Evolutionary conservation across 192 early-diverging fungal genomes (phyloP).

Genomic region (Coemansia sp.): DNA sequence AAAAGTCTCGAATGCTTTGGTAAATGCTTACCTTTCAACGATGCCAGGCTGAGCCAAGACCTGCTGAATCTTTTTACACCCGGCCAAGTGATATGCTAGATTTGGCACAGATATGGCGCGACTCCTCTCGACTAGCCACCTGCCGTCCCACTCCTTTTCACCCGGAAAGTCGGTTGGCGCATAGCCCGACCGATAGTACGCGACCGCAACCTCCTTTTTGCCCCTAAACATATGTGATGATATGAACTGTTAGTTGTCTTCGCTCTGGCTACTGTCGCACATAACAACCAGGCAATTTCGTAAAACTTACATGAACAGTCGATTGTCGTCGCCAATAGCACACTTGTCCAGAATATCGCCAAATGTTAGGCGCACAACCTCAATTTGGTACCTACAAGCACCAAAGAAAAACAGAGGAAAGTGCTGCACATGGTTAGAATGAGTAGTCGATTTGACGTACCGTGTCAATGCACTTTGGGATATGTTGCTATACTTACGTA

Average conservation of each 20-base stretch:
- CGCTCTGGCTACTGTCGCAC: not conserved
- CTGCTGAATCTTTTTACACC: conserved; percentile 98
- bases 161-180: conserved; percentile 85
- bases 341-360: conserved; percentile 70
- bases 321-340: conserved; percentile 59
- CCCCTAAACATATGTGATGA: conserved; percentile 50
- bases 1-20: not conserved
- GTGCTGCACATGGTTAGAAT: not conserved
- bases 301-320: conserved; percentile 65
- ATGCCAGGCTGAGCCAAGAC: conserved; percentile 79
- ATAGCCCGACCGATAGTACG: conserved; percentile 92
- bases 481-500: conserved; percentile 24
- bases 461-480: not conserved
- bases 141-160: conserved; percentile 87
- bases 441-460: not conserved
- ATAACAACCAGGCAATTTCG: not conserved
- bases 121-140: conserved; percentile 83
- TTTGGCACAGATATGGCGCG: conserved; percentile 87
- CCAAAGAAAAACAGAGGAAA: not conserved
- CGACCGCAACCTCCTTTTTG: conserved; percentile 78
- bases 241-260: not conserved
- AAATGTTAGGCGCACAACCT: conserved; percentile 40
- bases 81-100: conserved; percentile 88
- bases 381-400: conserved; percentile 30
- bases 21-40: conserved; percentile 72